A percentile compares a stretch with the other conserved stretches of the same genome.
phyloP scores from a whole-genome alignment of 1,284 basidiomycete genomes.

The Puccinia coronata region DNA sequence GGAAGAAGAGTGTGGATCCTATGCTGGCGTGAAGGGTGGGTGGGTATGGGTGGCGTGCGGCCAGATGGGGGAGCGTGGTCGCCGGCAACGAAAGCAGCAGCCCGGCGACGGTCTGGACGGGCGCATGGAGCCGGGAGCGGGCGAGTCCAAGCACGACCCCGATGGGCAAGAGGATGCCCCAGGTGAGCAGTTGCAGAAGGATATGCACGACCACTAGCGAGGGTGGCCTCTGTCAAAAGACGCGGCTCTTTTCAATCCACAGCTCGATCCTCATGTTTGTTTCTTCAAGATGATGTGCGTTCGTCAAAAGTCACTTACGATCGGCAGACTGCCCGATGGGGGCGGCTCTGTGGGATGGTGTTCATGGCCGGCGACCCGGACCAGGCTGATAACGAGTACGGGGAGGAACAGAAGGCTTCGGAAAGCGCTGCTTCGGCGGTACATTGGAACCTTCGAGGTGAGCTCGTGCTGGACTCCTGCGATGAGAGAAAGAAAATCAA shows the following conservation, averaged over 20 bases:
- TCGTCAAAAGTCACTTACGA: conserved; percentile 56
- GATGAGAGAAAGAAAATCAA: neutral
- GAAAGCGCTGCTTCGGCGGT: neutral
- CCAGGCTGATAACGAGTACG: neutral
- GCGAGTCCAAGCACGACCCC: conserved; percentile 58
- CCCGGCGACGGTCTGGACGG: conserved; percentile 53
- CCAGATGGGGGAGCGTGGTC: conserved; percentile 39
- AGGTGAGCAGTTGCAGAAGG: conserved; percentile 26
- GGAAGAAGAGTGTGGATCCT: conserved; percentile 55
- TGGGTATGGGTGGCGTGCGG: conserved; percentile 54
- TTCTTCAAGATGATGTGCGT: conserved; percentile 49
- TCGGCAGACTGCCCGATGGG: conserved; percentile 53
- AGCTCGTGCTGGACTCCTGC: too few species aligned
- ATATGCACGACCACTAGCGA: conserved; percentile 5
- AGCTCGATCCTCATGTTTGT: neutral
- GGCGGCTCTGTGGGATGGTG: conserved; percentile 53
- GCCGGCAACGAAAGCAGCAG: conserved; percentile 53
- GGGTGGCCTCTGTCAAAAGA: conserved; percentile 9
- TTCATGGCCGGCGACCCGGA: conserved; percentile 52
- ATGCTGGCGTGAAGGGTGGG: conserved; percentile 57
- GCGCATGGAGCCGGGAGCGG: conserved; percentile 57
- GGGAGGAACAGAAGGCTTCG: neutral
- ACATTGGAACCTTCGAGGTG: neutral
- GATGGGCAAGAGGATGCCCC: conserved; percentile 45
- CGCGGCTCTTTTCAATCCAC: neutral